Percentiles rank a stretch among this genome's conserved stretches.
These are phyloP conservation scores for Salisapilia sapeloensis DNA, from an alignment of 352 stramenopile species.

Conservation along the genomic window DNA sequence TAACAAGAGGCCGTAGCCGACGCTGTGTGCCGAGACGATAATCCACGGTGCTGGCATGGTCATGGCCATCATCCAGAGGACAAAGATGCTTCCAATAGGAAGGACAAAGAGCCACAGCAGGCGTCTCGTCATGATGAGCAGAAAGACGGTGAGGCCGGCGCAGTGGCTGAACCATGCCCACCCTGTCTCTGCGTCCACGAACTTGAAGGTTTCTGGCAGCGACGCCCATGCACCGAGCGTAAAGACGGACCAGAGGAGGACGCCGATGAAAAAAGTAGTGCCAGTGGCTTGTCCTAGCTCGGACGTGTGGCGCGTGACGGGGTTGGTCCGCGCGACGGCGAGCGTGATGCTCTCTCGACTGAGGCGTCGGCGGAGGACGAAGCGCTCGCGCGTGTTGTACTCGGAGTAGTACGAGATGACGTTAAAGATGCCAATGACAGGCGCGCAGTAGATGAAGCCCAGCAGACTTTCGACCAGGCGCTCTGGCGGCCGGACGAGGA, in stretches of 20 bases:
- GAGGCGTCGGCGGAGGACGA: slow-evolving; percentile 43
- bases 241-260: slow-evolving; percentile 60
- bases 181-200: slow-evolving; percentile 68
- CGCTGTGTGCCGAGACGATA: slow-evolving; percentile 64
- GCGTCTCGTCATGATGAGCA: slow-evolving; percentile 54
- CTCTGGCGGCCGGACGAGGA: slow-evolving; percentile 27
- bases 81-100: slow-evolving; percentile 31
- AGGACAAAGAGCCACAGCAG: slow-evolving; percentile 63
- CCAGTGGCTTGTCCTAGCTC: slow-evolving; percentile 16
- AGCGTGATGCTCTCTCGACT: slow-evolving; percentile 66
- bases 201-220: slow-evolving; percentile 62
- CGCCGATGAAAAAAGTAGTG: slow-evolving; percentile 35
- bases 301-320: slow-evolving; percentile 7
- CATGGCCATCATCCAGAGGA: slow-evolving; percentile 65
- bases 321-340: slow-evolving; percentile 42
- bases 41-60: slow-evolving; percentile 66
- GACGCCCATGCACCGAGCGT: slow-evolving; percentile 60
- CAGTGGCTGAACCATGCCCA: slow-evolving; percentile 80
- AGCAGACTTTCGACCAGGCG: slow-evolving; percentile 29
- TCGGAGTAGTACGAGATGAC: slow-evolving; percentile 77
- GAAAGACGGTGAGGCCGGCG: slow-evolving; percentile 57
- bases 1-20: slow-evolving; percentile 54
- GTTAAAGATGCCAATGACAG: slow-evolving; percentile 70
- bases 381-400: slow-evolving; percentile 68
- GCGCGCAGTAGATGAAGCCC: slow-evolving; percentile 46